Percentiles rank a stretch among this genome's conserved stretches.
These are phyloP conservation scores for Salix koriyanagi DNA, from an alignment of 345 rosid species.

Conservation along the genomic window DNA sequence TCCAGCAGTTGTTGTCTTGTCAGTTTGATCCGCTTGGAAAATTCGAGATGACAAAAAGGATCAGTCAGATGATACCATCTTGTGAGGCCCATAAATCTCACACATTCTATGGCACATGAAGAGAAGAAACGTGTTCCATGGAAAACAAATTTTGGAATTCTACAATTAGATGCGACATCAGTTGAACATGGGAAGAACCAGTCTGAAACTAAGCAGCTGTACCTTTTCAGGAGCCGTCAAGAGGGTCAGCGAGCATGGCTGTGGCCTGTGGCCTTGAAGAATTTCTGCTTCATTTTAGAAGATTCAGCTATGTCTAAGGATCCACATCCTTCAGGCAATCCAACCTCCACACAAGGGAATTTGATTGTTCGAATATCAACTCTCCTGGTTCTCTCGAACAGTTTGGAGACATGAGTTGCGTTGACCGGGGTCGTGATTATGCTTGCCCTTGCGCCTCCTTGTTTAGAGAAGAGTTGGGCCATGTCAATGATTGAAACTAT, in stretches of 20 bases:
- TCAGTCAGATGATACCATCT: neutral
- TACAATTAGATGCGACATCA: neutral
- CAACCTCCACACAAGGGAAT: neutral
- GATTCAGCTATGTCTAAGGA: neutral
- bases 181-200: neutral
- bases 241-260: neutral
- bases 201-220: neutral
- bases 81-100: neutral
- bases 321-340: neutral
- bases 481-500: neutral
- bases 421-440: neutral
- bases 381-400: neutral
- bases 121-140: constrained; percentile 3
- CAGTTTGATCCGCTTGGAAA: neutral
- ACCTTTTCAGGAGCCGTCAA: neutral
- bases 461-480: neutral
- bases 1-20: neutral
- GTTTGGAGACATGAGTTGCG: neutral
- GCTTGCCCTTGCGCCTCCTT: neutral
- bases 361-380: neutral
- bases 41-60: neutral
- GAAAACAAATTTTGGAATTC: neutral
- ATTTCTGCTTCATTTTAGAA: neutral
- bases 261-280: neutral
- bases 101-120: neutral